Evolutionary conservation across 305 asterid species (phyloP), one percentile per base, ranked within the genome.

Genomic region (Fraxinus ornus): DNA sequence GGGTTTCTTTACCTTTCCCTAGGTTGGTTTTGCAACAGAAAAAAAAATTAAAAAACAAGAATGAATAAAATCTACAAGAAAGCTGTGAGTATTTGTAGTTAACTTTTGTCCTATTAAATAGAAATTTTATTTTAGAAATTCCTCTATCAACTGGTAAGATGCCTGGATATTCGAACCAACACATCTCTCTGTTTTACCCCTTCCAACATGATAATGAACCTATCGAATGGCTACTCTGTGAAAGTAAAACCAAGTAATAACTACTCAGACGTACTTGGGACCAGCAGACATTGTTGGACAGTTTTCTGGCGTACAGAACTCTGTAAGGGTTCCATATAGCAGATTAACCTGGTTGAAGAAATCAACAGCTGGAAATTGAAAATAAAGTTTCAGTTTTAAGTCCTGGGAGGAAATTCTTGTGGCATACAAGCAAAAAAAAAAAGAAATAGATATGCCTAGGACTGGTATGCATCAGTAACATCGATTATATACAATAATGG

Each of bases 251-350:
- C 21, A 84, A 37, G 64, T 62, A 71, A 80, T n/a, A 70, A 80
- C 82, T 73, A 80, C 1, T 47, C 32, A 26, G 57, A 90, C 98
- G 76, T 94, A 94, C 98, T 95, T 95, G 32, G 99, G 97, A 62
- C 98, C 99, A 30, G 98, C 99, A 57, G 97, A 86, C 99, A 95
- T 95, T 78, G 98, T 94, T 32, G 97, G 99, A 91, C 99, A 95
- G 92, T 88, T 94, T 86, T 94, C 98, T 17, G 99, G 86, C 0
- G 98, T 94, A 78, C 99, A 95, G 90, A 95, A 95, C 90, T 95
- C 99, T 10, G 99, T 94, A 79, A 95, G 95, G 44, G 99, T 95
- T 88, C 99, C 98, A 86, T 90, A 95, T 72, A 95, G 97, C 86
- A 95, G 94, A 89, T 95, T 95, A 91, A 95, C 99, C 90, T 94